Percentiles rank a stretch among this genome's conserved stretches.
These are phyloP conservation scores for Gloeophyllum trabeum DNA, from an alignment of 768 basidiomycete genomes.

Conservation along the genomic window DNA sequence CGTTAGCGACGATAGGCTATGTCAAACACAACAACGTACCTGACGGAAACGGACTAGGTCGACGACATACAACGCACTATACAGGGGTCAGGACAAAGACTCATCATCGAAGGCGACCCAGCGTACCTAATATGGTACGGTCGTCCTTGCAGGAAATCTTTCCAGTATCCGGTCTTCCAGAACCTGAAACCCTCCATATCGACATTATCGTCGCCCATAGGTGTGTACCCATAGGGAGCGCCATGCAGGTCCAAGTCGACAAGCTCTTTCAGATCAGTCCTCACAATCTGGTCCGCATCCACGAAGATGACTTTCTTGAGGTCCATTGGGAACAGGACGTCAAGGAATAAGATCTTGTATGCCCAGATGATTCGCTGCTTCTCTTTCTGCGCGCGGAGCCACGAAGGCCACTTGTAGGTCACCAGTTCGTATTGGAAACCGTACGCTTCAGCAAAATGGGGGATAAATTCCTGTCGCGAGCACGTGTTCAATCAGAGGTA, in stretches of 20 bases:
- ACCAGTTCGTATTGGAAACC: constrained; percentile 94
- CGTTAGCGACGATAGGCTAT: not conserved
- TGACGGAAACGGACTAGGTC: constrained; percentile 94
- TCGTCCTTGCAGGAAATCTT: constrained; percentile 67
- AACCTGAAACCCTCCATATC: constrained; percentile 99
- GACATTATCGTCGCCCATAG: constrained; percentile 91
- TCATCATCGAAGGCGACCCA: not conserved
- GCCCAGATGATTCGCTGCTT: constrained; percentile 99
- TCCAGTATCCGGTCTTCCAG: constrained; percentile 98
- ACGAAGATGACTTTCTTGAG: constrained; percentile 99
- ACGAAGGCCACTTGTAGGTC: constrained; percentile 98
- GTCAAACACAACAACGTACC: constrained; percentile 26
- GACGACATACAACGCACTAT: constrained; percentile 88
- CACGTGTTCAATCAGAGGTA: constrained; percentile 1
- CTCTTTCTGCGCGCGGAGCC: constrained; percentile 94
- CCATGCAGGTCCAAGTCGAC: constrained; percentile 90
- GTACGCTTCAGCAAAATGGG: constrained; percentile 84
- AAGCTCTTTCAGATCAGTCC: constrained; percentile 90
- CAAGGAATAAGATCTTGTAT: constrained; percentile 98
- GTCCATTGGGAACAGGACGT: constrained; percentile 98
- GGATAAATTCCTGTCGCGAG: constrained; percentile 73
- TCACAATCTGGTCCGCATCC: constrained; percentile 95
- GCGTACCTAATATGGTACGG: constrained; percentile 93
- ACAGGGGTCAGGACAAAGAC: constrained; percentile 7
- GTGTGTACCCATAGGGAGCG: constrained; percentile 91